Evolutionary conservation across 176 grass and related monocot species (phyloP), one percentile per base, ranked within the genome.

Genomic region (Musa acuminata): DNA sequence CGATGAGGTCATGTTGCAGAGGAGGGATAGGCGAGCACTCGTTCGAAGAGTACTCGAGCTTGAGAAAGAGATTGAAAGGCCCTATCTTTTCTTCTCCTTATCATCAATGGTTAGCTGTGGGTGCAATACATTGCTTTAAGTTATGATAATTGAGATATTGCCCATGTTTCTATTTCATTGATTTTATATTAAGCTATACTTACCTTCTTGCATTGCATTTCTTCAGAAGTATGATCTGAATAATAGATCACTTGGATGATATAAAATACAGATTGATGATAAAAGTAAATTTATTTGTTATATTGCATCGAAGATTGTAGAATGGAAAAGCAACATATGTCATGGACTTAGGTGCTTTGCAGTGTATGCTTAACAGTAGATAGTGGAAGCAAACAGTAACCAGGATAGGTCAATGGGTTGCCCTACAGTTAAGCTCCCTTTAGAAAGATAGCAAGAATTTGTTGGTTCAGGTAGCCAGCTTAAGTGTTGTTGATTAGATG

Each of bases 11-110:
- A 81, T 81, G 78, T 67, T 89, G 13, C 85, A 84, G 19, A 85
- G 72, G 57, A 93, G 88, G 74, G 93, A 89, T 22, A 82, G 67
- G 87, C 83, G 80, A 77, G 90, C 76, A n/a, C 86, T 72, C 69
- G 74, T 81, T 8, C 81, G 84, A 67, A 90, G 77, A 71, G 83
- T 83, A 16, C 72, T 75, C 6, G 83, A 93, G 48, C 83, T 90
- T 21, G 87, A 97, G 58, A 82, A 88, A 81, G 93, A 93, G 93
- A 87, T 97, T 71, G 51, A 51, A 52, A 48, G 64, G 43, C 24
- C 27, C 55, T 55, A 51, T 27, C 29, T 70, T 12, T 63, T 62
- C 67, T 57, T 57, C 52, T 80, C 11, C 27, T 13, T 62, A 66
- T 69, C 13, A 17, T 8, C 13, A 49, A 6, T 43, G 35, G 35